phyloP scores from a whole-genome alignment of 1,284 basidiomycete genomes.

The Fomitopsis betulina region DNA sequence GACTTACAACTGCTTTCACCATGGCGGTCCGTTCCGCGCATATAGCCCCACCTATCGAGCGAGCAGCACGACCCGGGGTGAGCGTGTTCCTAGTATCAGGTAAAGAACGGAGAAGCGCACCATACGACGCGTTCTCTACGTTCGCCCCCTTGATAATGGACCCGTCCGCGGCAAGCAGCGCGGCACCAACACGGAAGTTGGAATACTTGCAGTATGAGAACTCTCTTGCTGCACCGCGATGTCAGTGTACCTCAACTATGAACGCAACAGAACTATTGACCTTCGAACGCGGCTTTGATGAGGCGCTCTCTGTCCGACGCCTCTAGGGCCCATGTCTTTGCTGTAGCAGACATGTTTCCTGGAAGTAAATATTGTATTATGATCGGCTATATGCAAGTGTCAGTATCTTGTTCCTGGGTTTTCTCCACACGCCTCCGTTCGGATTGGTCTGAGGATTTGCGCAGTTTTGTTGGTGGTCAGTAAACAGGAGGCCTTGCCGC shows the following conservation, averaged over 20 bases:
- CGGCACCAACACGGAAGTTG: slow-evolving; percentile 87
- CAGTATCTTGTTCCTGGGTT: too few relatives aligned
- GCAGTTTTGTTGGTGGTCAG: too few relatives aligned
- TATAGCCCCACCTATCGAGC: slow-evolving; percentile 54
- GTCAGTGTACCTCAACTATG: background rate
- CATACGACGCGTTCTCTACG: slow-evolving; percentile 89
- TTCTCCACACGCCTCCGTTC: too few relatives aligned
- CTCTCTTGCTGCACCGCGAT: slow-evolving; percentile 40
- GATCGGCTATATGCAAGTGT: too few relatives aligned
- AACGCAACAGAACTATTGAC: slow-evolving; percentile 9
- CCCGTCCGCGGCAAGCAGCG: slow-evolving; percentile 67
- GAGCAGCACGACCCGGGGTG: background rate
- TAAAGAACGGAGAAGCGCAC: slow-evolving; percentile 24
- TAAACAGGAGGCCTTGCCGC: too few relatives aligned
- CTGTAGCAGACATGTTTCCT: slow-evolving; percentile 19
- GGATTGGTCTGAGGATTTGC: too few relatives aligned
- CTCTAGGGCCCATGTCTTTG: slow-evolving; percentile 18
- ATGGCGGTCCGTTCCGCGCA: slow-evolving; percentile 90
- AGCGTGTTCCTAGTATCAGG: background rate
- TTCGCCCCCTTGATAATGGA: slow-evolving; percentile 79
- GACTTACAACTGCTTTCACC: slow-evolving; percentile 78
- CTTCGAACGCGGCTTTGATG: slow-evolving; percentile 32
- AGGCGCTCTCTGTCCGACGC: slow-evolving; percentile 22
- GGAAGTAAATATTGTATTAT: too few relatives aligned
- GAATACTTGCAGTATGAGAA: slow-evolving; percentile 74